These are phyloP conservation scores for Epithele typhae DNA, from an alignment of 768 basidiomycete species.

Conservation along the genomic window DNA sequence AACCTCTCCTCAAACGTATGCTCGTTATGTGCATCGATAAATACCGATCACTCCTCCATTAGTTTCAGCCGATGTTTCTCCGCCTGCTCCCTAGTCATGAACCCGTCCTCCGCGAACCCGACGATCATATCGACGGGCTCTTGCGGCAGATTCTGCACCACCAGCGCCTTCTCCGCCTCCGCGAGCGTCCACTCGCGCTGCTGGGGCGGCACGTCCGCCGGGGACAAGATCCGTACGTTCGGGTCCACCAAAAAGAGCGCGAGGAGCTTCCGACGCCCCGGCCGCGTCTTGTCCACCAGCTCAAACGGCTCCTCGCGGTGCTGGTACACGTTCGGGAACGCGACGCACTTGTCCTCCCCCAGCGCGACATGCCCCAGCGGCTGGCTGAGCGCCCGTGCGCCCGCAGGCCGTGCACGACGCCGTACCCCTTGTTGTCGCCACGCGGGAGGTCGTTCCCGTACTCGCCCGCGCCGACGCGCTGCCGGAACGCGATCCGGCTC, in stretches of 20 bases:
- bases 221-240: conserved; percentile 23
- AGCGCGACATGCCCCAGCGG: conserved; percentile 19
- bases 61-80: too few species aligned
- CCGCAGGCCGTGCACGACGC: neutral
- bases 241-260: conserved; percentile 37
- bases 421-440: neutral
- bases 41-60: too few species aligned
- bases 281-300: conserved; percentile 25
- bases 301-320: conserved; percentile 33
- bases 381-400: conserved; percentile 12
- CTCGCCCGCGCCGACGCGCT: conserved; percentile 8
- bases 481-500: conserved; percentile 28
- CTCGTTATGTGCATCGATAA: too few species aligned
- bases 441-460: neutral
- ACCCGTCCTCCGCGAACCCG: too few species aligned
- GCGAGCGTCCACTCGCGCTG: conserved; percentile 23
- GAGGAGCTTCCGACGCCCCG: conserved; percentile 36
- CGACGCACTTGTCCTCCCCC: conserved; percentile 17
- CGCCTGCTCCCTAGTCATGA: too few species aligned
- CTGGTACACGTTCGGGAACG: conserved; percentile 35
- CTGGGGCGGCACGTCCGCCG: conserved; percentile 30
- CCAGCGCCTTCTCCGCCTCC: neutral
- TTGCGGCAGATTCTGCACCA: too few species aligned
- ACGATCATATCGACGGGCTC: too few species aligned
- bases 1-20: too few species aligned